phyloP scores from a whole-genome alignment of 805 yeast genomes.

The Debaryomyces maramus region DNA sequence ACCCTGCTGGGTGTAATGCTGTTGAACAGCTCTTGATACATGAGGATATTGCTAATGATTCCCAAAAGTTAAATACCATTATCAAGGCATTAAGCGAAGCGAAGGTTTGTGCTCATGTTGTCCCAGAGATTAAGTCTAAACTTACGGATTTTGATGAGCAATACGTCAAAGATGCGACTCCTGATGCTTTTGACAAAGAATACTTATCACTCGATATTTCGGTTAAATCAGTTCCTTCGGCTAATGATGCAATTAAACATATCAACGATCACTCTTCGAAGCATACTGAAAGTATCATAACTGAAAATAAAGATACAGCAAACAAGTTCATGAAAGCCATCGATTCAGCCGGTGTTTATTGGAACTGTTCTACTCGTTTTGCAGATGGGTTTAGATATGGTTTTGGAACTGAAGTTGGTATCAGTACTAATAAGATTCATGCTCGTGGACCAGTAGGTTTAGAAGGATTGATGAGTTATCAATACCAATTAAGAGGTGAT shows the following conservation, averaged over 20 bases:
- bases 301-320: constrained; percentile 71
- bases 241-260: constrained; percentile 76
- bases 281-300: constrained; percentile 91
- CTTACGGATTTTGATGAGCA: constrained; percentile 19
- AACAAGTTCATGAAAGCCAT: constrained; percentile 77
- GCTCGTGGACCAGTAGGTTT: constrained; percentile 99
- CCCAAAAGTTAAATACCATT: constrained; percentile 21
- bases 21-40: constrained; percentile 81
- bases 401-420: constrained; percentile 98
- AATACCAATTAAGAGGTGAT: constrained; percentile 85
- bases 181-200: constrained; percentile 78
- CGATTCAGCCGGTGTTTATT: constrained; percentile 95
- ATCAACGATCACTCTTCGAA: constrained; percentile 91
- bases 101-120: constrained; percentile 73
- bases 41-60: constrained; percentile 34
- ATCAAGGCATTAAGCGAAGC: constrained; percentile 50
- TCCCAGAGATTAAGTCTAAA: constrained; percentile 46
- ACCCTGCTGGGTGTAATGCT: constrained; percentile 99
- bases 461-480: constrained; percentile 95
- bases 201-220: constrained; percentile 83
- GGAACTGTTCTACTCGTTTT: constrained; percentile 96
- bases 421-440: constrained; percentile 93
- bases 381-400: constrained; percentile 99
- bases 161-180: constrained; percentile 49
- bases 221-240: constrained; percentile 57